A percentile compares a stretch with the other conserved stretches of the same genome.
Evolutionary conservation across 768 basidiomycete species (phyloP).

Genomic region (Trametes maxima): DNA sequence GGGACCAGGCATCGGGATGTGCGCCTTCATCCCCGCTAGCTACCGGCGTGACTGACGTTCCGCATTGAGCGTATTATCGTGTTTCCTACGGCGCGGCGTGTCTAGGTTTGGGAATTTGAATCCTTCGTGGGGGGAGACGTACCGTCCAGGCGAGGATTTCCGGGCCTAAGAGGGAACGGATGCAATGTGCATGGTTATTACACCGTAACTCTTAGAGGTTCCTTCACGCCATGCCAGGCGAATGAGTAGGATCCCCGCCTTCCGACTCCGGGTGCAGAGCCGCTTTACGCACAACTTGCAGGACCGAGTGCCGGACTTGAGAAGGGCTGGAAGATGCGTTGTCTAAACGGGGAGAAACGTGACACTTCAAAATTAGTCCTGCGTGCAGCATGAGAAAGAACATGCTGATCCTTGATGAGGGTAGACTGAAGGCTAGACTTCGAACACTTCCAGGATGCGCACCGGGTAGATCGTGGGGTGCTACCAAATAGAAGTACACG

Average conservation of each 20-base stretch:
- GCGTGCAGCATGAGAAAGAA: no score
- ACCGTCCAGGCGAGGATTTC: not conserved
- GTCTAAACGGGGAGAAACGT: no score
- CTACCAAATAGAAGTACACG: no score
- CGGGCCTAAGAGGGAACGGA: not conserved
- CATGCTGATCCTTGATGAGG: no score
- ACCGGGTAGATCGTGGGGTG: no score
- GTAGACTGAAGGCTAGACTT: no score
- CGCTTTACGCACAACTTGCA: not conserved
- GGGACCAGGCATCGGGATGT: not conserved
- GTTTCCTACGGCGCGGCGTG: not conserved
- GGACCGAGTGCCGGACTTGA: not conserved
- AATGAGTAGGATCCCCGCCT: not conserved
- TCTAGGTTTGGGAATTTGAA: not conserved
- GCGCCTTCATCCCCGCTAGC: conserved; percentile 14
- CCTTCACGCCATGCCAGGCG: not conserved
- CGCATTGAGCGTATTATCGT: conserved; percentile 11
- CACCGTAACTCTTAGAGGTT: not conserved
- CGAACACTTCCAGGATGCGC: no score
- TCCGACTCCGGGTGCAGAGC: not conserved
- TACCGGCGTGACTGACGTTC: not conserved
- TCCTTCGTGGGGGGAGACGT: not conserved
- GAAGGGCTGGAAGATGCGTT: not conserved
- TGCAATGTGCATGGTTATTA: not conserved
- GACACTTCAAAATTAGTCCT: no score